Conservation (phyloP, 1,284 basidiomycete genomes). For the Fomitopsis betulina region DNA sequence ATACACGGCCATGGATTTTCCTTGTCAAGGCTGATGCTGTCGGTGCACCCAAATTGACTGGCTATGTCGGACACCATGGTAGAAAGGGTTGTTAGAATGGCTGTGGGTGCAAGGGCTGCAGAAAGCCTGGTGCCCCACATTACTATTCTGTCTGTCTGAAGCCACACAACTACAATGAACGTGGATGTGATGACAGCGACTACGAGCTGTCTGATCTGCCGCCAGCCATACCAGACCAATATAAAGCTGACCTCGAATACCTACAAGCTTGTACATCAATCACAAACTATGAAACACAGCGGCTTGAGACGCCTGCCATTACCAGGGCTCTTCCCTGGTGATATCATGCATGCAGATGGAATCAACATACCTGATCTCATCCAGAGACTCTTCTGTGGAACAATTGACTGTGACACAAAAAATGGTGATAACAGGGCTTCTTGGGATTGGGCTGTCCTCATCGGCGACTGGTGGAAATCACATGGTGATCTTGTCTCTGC, state of each 20-base stretch:
- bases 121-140: conserved; percentile 21
- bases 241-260: background rate
- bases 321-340: conserved; percentile 25
- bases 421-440: conserved; percentile 12
- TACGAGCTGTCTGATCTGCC: background rate
- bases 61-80: conserved; percentile 32
- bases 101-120: conserved; percentile 29
- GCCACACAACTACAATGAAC: background rate
- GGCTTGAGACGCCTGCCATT: conserved; percentile 10
- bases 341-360: conserved; percentile 35
- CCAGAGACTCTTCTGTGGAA: conserved; percentile 28
- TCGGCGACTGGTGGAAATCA: conserved; percentile 26
- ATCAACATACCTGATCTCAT: conserved; percentile 29
- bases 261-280: background rate
- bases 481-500: conserved; percentile 26
- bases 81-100: conserved; percentile 27
- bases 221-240: background rate
- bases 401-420: conserved; percentile 15
- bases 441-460: conserved; percentile 32
- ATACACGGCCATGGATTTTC: conserved; percentile 13
- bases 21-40: conserved; percentile 18
- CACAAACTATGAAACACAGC: background rate
- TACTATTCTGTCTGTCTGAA: conserved; percentile 27
- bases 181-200: background rate
- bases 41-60: conserved; percentile 26